Base-by-base conservation (phyloP, 2,329 filamentous ascomycete species). In the Talaromyces marneffei region DNA sequence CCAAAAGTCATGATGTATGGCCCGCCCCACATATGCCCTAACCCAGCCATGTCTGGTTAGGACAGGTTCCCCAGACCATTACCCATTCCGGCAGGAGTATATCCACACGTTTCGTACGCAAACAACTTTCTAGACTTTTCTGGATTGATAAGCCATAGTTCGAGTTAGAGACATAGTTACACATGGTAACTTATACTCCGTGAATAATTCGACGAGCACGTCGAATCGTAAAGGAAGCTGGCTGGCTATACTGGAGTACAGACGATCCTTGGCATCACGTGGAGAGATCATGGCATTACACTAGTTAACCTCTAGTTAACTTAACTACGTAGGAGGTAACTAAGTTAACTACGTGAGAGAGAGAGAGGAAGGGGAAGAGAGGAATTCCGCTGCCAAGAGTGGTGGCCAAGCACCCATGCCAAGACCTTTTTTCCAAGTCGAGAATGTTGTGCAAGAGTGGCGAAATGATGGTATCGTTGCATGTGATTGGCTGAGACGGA, bases 261-360 rank as follows among this genome's bases (percentile, higher is more conserved):
- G n/a, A n/a, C n/a, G n/a, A n/a, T n/a, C n/a, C 55, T 57, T 57
- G 55, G 55, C 55, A 48, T 18, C 55, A 44, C 48, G 56, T 42
- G 56, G 56, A 39, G 10, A 12, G 33, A 12, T 35, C n/a, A 31
- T 31, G 29, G 29, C n/a, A n/a, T n/a, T n/a, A n/a, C n/a, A n/a
- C n/a, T n/a, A n/a, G n/a, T n/a, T n/a, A n/a, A n/a, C n/a, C n/a
- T n/a, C n/a, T n/a, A n/a, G n/a, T n/a, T n/a, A n/a, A n/a, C n/a
- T n/a, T n/a, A n/a, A n/a, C n/a, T n/a, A n/a, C n/a, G n/a, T n/a
- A n/a, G n/a, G n/a, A n/a, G n/a, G n/a, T n/a, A n/a, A n/a, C n/a
- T n/a, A n/a, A n/a, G n/a, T n/a, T n/a, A n/a, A n/a, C n/a, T n/a
- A n/a, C n/a, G n/a, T n/a, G n/a, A n/a, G n/a, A n/a, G n/a, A 33